These are phyloP conservation scores for Chaetomium sp. DNA, from an alignment of 2,329 filamentous ascomycete species.

Conservation along the genomic window DNA sequence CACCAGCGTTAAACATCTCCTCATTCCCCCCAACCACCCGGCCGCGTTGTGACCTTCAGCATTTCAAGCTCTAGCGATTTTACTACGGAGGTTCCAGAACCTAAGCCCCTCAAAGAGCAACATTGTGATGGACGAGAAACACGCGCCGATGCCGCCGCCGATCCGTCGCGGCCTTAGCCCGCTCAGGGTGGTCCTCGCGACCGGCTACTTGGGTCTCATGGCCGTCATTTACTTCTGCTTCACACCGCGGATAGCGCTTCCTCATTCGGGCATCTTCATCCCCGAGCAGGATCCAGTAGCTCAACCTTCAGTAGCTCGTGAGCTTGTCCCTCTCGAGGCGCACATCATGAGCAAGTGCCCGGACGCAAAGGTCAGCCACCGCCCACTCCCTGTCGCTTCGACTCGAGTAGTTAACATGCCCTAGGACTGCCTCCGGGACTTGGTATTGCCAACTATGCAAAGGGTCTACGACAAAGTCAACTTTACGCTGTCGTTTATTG, in stretches of 20 bases:
- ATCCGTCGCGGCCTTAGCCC: conserved; percentile 28
- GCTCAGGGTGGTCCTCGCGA: conserved; percentile 18
- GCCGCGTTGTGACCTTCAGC: not conserved
- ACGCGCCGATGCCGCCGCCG: conserved; percentile 28
- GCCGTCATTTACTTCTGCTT: conserved; percentile 25
- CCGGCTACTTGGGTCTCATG: conserved; percentile 22
- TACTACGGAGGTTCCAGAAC: not conserved
- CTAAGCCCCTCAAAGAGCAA: not conserved
- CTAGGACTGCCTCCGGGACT: conserved; percentile 72
- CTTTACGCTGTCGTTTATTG: conserved; percentile 89
- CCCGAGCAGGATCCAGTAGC: not conserved
- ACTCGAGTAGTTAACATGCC: conserved; percentile 3
- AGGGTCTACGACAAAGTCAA: conserved; percentile 79
- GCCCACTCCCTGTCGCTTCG: not conserved
- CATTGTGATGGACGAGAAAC: conserved; percentile 30
- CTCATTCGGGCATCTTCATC: not conserved
- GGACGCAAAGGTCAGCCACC: conserved; percentile 65
- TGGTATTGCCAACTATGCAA: conserved; percentile 87
- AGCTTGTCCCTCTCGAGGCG: conserved; percentile 75
- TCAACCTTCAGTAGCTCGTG: not conserved
- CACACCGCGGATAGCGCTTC: not conserved
- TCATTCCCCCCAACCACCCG: not conserved
- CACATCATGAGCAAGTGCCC: conserved; percentile 99
- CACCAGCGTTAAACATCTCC: not conserved
- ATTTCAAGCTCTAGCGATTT: too few species aligned